Conservation (phyloP, 179 eudicot genomes). For the Heliamphora pulchella region DNA sequence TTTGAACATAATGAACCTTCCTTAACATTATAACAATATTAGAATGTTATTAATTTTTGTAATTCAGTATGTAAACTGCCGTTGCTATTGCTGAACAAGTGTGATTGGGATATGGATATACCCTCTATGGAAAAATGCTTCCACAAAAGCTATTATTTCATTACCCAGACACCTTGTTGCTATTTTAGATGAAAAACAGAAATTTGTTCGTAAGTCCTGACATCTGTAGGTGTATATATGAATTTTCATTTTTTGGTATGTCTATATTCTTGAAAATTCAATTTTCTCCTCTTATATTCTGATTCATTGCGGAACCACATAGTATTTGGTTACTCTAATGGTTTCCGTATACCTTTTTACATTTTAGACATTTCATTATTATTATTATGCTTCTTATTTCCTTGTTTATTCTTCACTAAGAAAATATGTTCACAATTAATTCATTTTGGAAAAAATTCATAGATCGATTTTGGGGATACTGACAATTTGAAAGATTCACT, state of each 20-base stretch:
- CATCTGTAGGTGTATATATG: not conserved
- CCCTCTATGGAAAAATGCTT: not conserved
- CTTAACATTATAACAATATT: too few species aligned
- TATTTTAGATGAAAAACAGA: not conserved
- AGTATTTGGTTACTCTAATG: not conserved
- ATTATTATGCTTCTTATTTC: not conserved
- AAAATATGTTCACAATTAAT: not conserved
- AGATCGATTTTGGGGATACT: not conserved
- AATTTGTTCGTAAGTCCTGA: not conserved
- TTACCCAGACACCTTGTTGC: conserved; percentile 3
- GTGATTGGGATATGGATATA: too few species aligned
- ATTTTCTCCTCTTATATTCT: not conserved
- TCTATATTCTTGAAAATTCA: not conserved
- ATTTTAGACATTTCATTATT: not conserved
- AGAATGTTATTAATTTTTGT: not conserved
- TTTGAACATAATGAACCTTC: too few species aligned
- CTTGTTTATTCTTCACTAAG: not conserved
- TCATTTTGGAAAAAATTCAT: not conserved
- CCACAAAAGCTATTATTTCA: not conserved
- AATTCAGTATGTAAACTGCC: not conserved
- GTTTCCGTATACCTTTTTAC: not conserved
- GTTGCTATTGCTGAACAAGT: not conserved
- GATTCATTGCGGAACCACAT: not conserved
- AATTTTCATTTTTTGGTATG: not conserved
- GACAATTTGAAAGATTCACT: conserved; percentile 5